Conservation (phyloP, 1,284 basidiomycete species). For the Cryptococcus amylolentus region DNA sequence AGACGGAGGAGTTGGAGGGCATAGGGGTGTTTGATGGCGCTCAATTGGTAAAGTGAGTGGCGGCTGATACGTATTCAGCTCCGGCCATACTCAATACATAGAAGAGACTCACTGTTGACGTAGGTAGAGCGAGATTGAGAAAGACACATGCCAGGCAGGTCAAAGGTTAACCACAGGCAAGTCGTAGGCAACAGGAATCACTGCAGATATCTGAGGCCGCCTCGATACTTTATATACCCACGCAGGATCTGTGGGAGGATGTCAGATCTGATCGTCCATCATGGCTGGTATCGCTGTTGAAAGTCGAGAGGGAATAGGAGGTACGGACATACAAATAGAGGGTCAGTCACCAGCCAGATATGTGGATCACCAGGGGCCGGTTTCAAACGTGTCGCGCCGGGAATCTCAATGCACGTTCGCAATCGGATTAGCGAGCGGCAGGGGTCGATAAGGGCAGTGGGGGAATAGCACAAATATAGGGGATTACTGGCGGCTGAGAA, state of each 20-base stretch:
- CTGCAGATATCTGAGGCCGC: no score
- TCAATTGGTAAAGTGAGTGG: background rate
- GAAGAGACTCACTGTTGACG: background rate
- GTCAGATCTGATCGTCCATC: no score
- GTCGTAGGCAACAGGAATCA: no score
- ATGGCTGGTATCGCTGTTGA: background rate
- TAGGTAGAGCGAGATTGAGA: background rate
- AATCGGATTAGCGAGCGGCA: background rate
- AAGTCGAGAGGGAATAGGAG: background rate
- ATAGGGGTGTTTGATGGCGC: background rate
- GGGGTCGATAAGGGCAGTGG: no score
- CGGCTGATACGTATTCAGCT: background rate
- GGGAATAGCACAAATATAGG: no score
- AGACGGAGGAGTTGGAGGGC: constrained; percentile 4
- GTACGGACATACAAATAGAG: background rate
- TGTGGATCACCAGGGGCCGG: background rate
- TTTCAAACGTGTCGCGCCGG: background rate
- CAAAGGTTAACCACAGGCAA: no score
- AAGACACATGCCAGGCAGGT: constrained; percentile 6
- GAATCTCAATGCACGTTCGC: background rate
- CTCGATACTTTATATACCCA: no score
- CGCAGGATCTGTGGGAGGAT: no score
- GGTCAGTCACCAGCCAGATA: background rate
- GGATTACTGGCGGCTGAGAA: no score
- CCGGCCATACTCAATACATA: background rate